phyloP scores from a whole-genome alignment of 768 basidiomycete genomes.

The Tylopilus balloui region DNA sequence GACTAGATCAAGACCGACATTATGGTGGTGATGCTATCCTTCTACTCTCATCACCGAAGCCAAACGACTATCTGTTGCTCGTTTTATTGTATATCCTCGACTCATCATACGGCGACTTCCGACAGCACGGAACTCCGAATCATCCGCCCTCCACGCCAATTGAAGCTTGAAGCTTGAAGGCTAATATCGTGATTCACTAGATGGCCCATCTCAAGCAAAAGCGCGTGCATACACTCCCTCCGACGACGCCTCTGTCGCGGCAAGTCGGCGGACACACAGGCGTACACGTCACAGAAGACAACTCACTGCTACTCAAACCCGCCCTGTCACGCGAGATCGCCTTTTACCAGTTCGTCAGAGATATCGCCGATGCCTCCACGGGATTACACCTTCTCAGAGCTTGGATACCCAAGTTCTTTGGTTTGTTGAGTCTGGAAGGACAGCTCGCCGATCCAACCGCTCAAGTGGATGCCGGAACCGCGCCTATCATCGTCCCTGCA shows the following conservation, averaged over 20 bases:
- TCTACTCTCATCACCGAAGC: too few species aligned
- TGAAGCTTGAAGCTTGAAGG: too few species aligned
- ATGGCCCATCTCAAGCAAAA: slow-evolving; percentile 6
- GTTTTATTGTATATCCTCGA: too few species aligned
- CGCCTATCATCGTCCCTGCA: slow-evolving; percentile 22
- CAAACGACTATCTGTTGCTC: too few species aligned
- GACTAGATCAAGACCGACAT: too few species aligned
- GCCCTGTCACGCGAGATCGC: slow-evolving; percentile 57
- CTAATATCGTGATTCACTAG: neutral
- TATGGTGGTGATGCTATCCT: too few species aligned
- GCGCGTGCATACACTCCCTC: slow-evolving; percentile 20
- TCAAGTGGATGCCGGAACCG: neutral
- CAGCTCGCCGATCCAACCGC: slow-evolving; percentile 17
- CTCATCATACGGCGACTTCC: too few species aligned
- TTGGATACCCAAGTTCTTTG: slow-evolving; percentile 74
- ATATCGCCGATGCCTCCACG: slow-evolving; percentile 26
- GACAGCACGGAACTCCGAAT: too few species aligned
- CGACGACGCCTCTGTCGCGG: slow-evolving; percentile 37
- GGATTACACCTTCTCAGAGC: slow-evolving; percentile 35
- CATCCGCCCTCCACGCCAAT: too few species aligned
- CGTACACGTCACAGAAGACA: slow-evolving; percentile 66
- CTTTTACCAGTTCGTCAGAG: slow-evolving; percentile 61
- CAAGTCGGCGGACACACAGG: slow-evolving; percentile 84
- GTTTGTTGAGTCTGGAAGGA: slow-evolving; percentile 73
- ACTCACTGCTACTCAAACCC: slow-evolving; percentile 78